phyloP scores from a whole-genome alignment of 306 rosid species.

The Pyrus pyrifolia region DNA sequence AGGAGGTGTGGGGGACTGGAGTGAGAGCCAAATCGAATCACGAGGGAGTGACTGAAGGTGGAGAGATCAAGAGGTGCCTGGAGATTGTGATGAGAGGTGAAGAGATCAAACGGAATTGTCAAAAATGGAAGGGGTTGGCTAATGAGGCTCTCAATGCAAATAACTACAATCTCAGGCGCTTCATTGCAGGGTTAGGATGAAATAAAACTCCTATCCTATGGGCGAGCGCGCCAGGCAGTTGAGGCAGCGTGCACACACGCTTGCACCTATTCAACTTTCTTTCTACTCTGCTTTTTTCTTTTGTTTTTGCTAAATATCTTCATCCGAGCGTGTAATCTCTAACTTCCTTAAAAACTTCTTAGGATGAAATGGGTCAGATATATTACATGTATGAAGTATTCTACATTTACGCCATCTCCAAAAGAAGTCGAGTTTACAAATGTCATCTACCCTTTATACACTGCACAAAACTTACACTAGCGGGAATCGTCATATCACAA shows the following conservation, averaged over 20 bases:
- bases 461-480: neutral
- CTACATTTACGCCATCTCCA: neutral
- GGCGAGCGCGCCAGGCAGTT: neutral
- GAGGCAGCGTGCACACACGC: too few species aligned
- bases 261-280: too few species aligned
- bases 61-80: constrained; percentile 45
- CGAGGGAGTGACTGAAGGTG: constrained; percentile 28
- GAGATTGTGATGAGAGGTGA: constrained; percentile 34
- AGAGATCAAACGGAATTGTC: constrained; percentile 19
- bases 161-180: constrained; percentile 16
- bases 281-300: too few species aligned
- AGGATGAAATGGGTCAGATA: neutral
- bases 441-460: neutral
- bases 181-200: neutral
- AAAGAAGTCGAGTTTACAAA: neutral
- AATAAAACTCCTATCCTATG: neutral
- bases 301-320: too few species aligned
- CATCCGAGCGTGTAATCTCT: too few species aligned
- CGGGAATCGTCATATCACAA: neutral
- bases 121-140: constrained; percentile 30
- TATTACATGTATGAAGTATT: too few species aligned
- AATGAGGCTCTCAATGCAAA: constrained; percentile 11
- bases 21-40: constrained; percentile 27
- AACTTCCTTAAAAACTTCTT: too few species aligned
- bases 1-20: constrained; percentile 42